These are phyloP conservation scores for Colletotrichum musicola DNA, from an alignment of 2,329 filamentous ascomycete genomes.

Conservation along the genomic window DNA sequence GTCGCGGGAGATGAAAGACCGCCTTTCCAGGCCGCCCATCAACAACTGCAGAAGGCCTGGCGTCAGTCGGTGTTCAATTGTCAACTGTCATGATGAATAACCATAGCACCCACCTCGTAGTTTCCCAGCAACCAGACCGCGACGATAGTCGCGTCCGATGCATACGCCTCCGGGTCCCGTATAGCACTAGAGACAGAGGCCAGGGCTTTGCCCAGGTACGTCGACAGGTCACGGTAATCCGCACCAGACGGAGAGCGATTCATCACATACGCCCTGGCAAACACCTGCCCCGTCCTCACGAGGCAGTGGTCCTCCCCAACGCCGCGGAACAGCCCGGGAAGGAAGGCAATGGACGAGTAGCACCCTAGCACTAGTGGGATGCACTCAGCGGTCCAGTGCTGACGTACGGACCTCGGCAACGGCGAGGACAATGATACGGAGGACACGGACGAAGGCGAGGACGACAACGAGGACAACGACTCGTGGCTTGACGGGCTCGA, in stretches of 20 bases:
- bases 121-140: conserved; percentile 56
- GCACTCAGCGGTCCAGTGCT: conserved; percentile 55
- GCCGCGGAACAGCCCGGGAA: conserved; percentile 46
- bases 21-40: conserved; percentile 50
- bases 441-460: too few relatives aligned
- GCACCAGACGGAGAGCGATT: conserved; percentile 51
- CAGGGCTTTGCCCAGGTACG: conserved; percentile 53
- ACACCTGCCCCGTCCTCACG: conserved; percentile 55
- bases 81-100: too few relatives aligned
- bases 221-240: conserved; percentile 48
- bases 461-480: too few relatives aligned
- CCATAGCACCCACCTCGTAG: conserved; percentile 49
- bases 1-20: conserved; percentile 8
- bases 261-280: conserved; percentile 54
- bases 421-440: conserved; percentile 2
- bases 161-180: conserved; percentile 44
- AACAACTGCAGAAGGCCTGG: conserved; percentile 45
- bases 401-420: conserved; percentile 40
- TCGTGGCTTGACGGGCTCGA: not conserved
- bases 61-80: not conserved
- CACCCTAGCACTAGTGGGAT: conserved; percentile 55
- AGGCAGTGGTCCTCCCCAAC: conserved; percentile 49
- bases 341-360: conserved; percentile 52
- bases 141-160: conserved; percentile 50
- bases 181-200: conserved; percentile 54